These are phyloP conservation scores for Septoria linicola DNA, from an alignment of 2,329 filamentous ascomycete species.

Conservation along the genomic window DNA sequence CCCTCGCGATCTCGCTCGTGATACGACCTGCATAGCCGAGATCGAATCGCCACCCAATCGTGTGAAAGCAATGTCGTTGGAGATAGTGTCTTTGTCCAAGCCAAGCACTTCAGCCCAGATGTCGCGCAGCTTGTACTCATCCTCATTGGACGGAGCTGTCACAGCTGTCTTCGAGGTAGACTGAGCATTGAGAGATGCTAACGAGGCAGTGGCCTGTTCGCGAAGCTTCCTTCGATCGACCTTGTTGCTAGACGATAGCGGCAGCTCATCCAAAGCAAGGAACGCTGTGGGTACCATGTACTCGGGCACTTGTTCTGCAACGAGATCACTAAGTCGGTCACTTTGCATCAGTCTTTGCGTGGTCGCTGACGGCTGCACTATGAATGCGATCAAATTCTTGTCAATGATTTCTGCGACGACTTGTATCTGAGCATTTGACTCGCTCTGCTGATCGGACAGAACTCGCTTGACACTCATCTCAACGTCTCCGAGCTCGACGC, in stretches of 20 bases:
- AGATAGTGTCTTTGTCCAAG: neutral
- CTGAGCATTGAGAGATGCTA: neutral
- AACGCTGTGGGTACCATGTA: conserved; percentile 48
- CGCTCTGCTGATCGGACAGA: neutral
- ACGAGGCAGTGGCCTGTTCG: neutral
- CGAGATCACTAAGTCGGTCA: neutral
- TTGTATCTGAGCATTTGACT: neutral
- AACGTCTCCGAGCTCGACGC: conserved; percentile 74
- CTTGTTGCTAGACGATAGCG: conserved; percentile 49
- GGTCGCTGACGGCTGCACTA: conserved; percentile 1
- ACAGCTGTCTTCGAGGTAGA: neutral
- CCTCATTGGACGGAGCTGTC: neutral
- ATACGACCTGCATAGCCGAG: conserved; percentile 46
- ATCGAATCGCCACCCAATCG: conserved; percentile 50
- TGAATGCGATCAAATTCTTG: conserved; percentile 4
- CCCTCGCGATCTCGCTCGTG: neutral
- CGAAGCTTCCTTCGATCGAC: conserved; percentile 3
- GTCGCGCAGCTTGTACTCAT: conserved; percentile 1
- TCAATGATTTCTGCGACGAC: neutral
- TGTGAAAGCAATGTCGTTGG: conserved; percentile 44
- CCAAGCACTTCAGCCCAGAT: conserved; percentile 13
- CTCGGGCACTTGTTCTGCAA: conserved; percentile 23
- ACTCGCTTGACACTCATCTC: conserved; percentile 32
- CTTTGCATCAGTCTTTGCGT: conserved; percentile 9
- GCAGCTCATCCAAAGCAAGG: conserved; percentile 48